phyloP scores from a whole-genome alignment of 352 stramenopile species.

The Saprolegnia parasitica region DNA sequence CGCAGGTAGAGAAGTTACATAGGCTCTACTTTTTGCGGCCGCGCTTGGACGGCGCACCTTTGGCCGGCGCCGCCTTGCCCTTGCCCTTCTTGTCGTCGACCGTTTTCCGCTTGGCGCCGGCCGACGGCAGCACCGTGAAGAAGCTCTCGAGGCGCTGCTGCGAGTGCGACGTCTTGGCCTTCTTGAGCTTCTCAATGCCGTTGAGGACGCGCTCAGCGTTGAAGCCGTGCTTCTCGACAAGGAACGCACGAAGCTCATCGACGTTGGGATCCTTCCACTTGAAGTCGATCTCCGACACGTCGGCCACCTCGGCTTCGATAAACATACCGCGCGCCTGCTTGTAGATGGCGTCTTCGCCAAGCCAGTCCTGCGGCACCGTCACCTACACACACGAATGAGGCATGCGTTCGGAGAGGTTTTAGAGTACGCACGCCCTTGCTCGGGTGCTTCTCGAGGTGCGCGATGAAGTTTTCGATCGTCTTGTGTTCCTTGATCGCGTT shows the following conservation, averaged over 20 bases:
- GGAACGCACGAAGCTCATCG: constrained; percentile 87
- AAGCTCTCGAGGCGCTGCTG: constrained; percentile 97
- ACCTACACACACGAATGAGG: background rate
- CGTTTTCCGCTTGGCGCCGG: constrained; percentile 56
- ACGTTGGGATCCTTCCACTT: constrained; percentile 93
- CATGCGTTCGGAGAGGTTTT: background rate
- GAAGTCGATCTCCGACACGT: constrained; percentile 72
- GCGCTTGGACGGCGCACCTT: constrained; percentile 35
- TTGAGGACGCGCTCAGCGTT: constrained; percentile 88
- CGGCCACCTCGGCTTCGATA: constrained; percentile 63
- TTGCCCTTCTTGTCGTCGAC: constrained; percentile 30
- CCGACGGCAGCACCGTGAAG: constrained; percentile 84
- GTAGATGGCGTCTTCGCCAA: constrained; percentile 88
- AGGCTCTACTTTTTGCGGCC: constrained; percentile 15
- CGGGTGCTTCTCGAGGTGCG: constrained; percentile 83
- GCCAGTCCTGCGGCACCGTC: constrained; percentile 62
- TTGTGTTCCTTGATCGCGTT: constrained; percentile 96
- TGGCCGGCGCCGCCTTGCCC: constrained; percentile 31
- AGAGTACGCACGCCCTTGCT: constrained; percentile 70
- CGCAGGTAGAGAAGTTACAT: background rate
- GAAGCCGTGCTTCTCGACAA: constrained; percentile 97
- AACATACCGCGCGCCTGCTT: constrained; percentile 93
- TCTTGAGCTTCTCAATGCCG: constrained; percentile 95
- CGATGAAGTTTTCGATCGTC: constrained; percentile 93
- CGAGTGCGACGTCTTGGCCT: constrained; percentile 91